Evolutionary conservation across 2,329 filamentous ascomycete genomes (phyloP), one percentile per base, ranked within the genome.

Genomic region (Sporothrix globosa): DNA sequence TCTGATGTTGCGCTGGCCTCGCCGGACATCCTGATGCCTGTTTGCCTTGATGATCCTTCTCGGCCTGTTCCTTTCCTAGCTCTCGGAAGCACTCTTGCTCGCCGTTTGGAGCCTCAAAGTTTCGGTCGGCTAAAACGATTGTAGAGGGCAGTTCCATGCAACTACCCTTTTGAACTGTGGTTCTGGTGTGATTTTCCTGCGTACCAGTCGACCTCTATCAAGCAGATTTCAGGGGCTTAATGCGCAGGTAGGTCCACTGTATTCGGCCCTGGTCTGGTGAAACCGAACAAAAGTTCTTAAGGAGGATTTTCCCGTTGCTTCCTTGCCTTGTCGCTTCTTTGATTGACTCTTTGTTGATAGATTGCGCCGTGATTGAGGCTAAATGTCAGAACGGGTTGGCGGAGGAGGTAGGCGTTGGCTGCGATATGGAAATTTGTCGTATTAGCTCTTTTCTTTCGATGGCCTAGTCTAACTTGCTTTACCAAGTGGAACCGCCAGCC

Each of bases 341-440:
- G 17, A 34, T 65, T 69, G 56, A 48, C 39, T 14, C 30, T 52
- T 46, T 52, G 48, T 39, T 24, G 27, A 50, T 70, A 54, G 27
- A 65, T 69, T 65, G 48, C 3, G 39, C 11, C 13, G 21, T n/a
- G 24, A 48, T 69, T 66, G 68, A 66, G 68, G 58, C 68, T 69
- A 66, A 66, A 65, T 63, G 60, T 21, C 58, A 41, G 48, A 52
- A 48, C 34, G 24, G 68, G 30, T 65, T 50, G 41, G 4, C 50
- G 48, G 48, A 58, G 60, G 24, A 24, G 34, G 34, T 34, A 6
- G 3, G 27, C 27, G 41, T 48, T 44, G 54, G 44, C 17, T 13
- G 44, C 27, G 34, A 58, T 14, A 39, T 9, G 44, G 34, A 52
- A 52, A 30, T 68, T 58, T 68, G 39, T 46, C 24, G 44, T 14